Base-by-base conservation (phyloP, 2,329 filamentous ascomycete genomes). In the Colletotrichum zoysiae region DNA sequence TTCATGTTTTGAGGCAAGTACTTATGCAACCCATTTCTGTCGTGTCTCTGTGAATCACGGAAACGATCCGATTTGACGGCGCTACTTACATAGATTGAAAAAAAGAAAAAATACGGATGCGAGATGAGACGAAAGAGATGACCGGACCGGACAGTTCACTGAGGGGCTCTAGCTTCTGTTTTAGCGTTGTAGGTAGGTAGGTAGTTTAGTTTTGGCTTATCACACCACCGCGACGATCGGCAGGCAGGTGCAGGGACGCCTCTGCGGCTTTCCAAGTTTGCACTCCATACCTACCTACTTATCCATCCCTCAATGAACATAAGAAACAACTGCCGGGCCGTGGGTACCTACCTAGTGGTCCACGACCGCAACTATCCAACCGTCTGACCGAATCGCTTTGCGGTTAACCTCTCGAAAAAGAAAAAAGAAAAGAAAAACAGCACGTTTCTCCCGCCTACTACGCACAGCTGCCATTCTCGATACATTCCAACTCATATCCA, bases 131-230 rank as follows among this genome's bases (percentile, higher is more conserved):
- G 70, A 65, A 65, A 60, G 48, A 42, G 18, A 18, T 23, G 7
- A 38, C 35, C 40, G 8, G 42, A 7, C 23, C 55, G 60, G 55
- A 60, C 53, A 30, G 70, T 40, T 65, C 65, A 48, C 70, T 40
- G 23, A 57, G 65, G 60, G 70, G 70, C 70, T 69, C 60, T 61
- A 72, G 65, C 70, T 72, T 38, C 67, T 51, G 23, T 56, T 56
- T 72, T 70, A 64, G 69, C 53, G 65, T 56, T 42, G 18, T 46
- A 46, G 44, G 44, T 46, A 46, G 44, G 44, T 46, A 9, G 14
- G 30, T 30, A 5, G 30, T n/a, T 11, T 11, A 12, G 26, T 35
- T 46, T 55, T 42, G 20, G 55, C 60, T 65, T 69, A 65, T 57
- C 65, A 20, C 40, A n/a, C 65, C 65, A 23, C 30, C 33, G 53